phyloP scores from a whole-genome alignment of 176 grass and related monocot species.

The Dendrocalamus sinicus region DNA sequence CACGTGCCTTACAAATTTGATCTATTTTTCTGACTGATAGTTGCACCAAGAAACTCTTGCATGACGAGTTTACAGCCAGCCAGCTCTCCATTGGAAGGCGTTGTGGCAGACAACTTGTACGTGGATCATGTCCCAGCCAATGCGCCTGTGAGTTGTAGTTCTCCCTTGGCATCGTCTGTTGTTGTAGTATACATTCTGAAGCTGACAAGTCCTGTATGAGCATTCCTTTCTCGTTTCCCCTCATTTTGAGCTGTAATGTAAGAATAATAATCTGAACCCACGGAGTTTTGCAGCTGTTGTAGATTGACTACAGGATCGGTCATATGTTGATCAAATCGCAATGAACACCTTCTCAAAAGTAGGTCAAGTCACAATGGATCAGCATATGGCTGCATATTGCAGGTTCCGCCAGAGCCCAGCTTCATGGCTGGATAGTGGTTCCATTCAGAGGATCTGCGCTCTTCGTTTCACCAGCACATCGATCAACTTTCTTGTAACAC shows the following conservation, averaged over 20 bases:
- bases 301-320: constrained; percentile 1
- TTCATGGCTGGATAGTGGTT: no score
- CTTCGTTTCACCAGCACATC: no score
- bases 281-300: constrained; percentile 37
- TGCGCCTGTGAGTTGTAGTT: constrained; percentile 1
- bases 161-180: constrained; percentile 32
- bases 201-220: constrained; percentile 50
- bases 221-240: constrained; percentile 3
- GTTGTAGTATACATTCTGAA: constrained; percentile 41
- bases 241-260: constrained; percentile 41
- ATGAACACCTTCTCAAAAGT: neutral
- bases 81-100: constrained; percentile 29
- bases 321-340: neutral
- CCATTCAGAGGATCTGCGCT: no score
- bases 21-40: neutral
- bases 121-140: constrained; percentile 38
- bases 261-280: constrained; percentile 43
- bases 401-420: no score
- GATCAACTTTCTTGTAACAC: no score
- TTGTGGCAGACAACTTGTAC: constrained; percentile 44
- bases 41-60: constrained; percentile 38
- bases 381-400: no score
- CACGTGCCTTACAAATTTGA: neutral
- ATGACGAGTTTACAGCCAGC: constrained; percentile 16
- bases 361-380: no score